Evolutionary conservation across 257 asterid species (phyloP).

Genomic region (Solanum lignicaule): DNA sequence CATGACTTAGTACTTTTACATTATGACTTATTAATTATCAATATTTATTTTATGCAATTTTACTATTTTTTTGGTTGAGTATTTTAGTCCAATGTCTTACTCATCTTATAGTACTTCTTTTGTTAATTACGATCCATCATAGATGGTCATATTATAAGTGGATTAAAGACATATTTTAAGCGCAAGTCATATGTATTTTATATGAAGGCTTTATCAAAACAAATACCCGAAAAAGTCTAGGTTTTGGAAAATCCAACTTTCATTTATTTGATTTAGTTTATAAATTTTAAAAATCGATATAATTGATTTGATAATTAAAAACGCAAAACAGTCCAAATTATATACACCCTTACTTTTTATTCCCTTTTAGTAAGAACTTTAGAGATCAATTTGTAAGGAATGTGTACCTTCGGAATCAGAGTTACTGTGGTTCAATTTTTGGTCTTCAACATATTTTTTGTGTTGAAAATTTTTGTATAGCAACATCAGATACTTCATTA

Average conservation of each 20-base stretch:
- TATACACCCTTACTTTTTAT: background rate
- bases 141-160: background rate
- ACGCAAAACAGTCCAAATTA: background rate
- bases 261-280: too few relatives aligned
- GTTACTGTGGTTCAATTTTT: background rate
- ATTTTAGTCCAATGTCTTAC: background rate
- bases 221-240: background rate
- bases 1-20: background rate
- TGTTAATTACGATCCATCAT: background rate
- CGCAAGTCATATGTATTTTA: background rate
- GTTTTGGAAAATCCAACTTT: background rate
- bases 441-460: background rate
- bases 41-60: background rate
- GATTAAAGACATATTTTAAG: background rate
- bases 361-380: background rate
- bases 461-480: too few relatives aligned
- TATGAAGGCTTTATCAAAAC: background rate
- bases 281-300: too few relatives aligned
- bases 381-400: background rate
- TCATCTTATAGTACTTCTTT: background rate
- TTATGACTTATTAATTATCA: background rate
- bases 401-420: background rate
- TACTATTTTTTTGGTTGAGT: background rate
- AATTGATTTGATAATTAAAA: too few relatives aligned
- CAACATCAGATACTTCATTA: background rate